These are phyloP conservation scores for Xerocomellus dryophilus DNA, from an alignment of 768 basidiomycete species.

Conservation along the genomic window DNA sequence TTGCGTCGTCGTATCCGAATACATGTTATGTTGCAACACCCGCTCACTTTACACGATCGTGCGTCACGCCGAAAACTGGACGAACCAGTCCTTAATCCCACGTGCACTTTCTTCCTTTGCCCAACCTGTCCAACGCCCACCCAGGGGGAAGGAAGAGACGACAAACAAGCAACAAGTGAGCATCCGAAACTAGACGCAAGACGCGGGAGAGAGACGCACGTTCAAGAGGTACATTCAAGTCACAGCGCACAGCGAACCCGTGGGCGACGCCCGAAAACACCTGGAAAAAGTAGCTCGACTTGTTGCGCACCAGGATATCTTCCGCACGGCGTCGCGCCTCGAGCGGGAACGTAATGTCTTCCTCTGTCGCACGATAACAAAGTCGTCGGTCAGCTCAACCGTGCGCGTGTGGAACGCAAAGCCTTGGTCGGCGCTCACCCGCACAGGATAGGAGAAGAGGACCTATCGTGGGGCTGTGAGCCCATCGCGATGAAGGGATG, in stretches of 20 bases:
- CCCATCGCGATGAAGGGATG: not conserved
- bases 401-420: not conserved
- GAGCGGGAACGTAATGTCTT: slow-evolving; percentile 47
- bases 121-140: slow-evolving; percentile 41
- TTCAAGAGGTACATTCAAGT: slow-evolving; percentile 14
- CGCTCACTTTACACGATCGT: too few species aligned
- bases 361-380: slow-evolving; percentile 36
- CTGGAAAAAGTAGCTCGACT: slow-evolving; percentile 51
- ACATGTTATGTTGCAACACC: too few species aligned
- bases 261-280: slow-evolving; percentile 46
- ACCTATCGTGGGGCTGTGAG: not conserved
- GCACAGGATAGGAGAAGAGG: slow-evolving; percentile 24
- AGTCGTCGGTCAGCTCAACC: not conserved
- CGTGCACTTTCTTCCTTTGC: slow-evolving; percentile 56
- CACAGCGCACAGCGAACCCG: slow-evolving; percentile 20
- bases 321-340: slow-evolving; percentile 52
- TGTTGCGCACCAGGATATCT: slow-evolving; percentile 47
- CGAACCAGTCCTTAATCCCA: slow-evolving; percentile 47
- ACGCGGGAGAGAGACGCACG: slow-evolving; percentile 11
- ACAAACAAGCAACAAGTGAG: not conserved
- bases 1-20: too few species aligned
- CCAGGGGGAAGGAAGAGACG: too few species aligned
- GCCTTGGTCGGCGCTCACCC: slow-evolving; percentile 8
- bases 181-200: not conserved
- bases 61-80: slow-evolving; percentile 31